Percentiles rank a stretch among this genome's conserved stretches.
phyloP scores from a whole-genome alignment of 768 basidiomycete species.

The Exsudoporus frostii region DNA sequence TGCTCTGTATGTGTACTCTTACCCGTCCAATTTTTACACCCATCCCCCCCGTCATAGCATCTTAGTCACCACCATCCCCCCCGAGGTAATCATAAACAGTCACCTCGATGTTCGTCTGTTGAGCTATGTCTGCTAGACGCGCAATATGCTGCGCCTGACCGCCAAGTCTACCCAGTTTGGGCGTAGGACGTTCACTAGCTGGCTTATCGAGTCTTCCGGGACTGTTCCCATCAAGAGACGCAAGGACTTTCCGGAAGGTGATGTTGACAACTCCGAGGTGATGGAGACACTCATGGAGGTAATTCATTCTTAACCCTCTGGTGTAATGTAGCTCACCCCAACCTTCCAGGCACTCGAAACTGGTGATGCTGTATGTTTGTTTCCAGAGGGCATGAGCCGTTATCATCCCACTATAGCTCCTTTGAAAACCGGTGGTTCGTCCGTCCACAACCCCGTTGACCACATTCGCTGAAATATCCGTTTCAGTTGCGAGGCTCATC shows the following conservation, averaged over 20 bases:
- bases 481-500: slow-evolving; percentile 71
- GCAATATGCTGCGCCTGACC: slow-evolving; percentile 79
- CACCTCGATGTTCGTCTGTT: slow-evolving; percentile 2
- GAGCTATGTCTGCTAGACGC: slow-evolving; percentile 43
- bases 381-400: slow-evolving; percentile 84
- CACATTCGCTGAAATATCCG: background rate
- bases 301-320: background rate
- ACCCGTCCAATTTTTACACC: background rate
- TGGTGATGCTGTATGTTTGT: slow-evolving; percentile 79
- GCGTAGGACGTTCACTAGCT: slow-evolving; percentile 77
- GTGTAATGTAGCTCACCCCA: slow-evolving; percentile 6
- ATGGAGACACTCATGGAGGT: slow-evolving; percentile 73
- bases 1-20: slow-evolving; percentile 58
- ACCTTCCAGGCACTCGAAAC: slow-evolving; percentile 59
- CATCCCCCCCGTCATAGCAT: slow-evolving; percentile 40
- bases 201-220: slow-evolving; percentile 87
- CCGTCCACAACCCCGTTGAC: background rate
- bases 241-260: slow-evolving; percentile 59
- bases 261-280: slow-evolving; percentile 60
- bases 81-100: slow-evolving; percentile 42
- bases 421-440: slow-evolving; percentile 78
- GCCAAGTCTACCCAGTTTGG: slow-evolving; percentile 89
- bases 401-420: slow-evolving; percentile 88
- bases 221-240: slow-evolving; percentile 79
- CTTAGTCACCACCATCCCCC: slow-evolving; percentile 70